phyloP scores from a whole-genome alignment of 371 early-diverging fungal genomes.

The Amoeboradix gromovi region DNA sequence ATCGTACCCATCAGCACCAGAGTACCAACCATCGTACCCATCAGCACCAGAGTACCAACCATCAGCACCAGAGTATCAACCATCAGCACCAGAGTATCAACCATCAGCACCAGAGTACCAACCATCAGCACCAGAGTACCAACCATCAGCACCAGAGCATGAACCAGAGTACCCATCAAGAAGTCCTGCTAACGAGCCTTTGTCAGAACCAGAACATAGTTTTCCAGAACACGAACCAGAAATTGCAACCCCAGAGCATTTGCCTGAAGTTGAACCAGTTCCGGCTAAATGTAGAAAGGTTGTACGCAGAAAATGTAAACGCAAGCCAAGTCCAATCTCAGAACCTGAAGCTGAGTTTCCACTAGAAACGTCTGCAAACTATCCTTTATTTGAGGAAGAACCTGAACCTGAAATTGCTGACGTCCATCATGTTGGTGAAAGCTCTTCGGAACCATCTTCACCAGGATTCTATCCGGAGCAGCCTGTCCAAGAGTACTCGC shows the following conservation, averaged over 20 bases:
- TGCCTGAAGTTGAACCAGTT: neutral
- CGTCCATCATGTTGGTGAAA: too few species aligned
- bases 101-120: neutral
- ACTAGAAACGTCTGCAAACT: neutral
- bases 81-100: neutral
- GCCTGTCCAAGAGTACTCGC: neutral
- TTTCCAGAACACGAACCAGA: neutral
- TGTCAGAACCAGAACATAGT: neutral
- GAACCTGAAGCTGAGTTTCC: neutral
- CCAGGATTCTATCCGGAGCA: neutral
- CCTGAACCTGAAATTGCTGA: neutral
- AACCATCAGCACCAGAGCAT: neutral
- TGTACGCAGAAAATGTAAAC: neutral
- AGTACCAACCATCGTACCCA: neutral
- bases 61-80: neutral
- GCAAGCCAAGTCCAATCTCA: neutral
- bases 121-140: neutral
- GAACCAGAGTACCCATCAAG: neutral
- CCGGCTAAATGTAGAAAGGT: neutral
- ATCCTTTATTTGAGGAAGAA: neutral
- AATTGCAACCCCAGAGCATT: neutral
- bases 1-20: neutral
- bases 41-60: neutral
- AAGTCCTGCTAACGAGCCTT: neutral
- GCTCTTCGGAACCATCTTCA: neutral